A percentile compares a stretch with the other conserved stretches of the same genome.
phyloP scores from a whole-genome alignment of 768 basidiomycete species.

The Termitomyces sp. region DNA sequence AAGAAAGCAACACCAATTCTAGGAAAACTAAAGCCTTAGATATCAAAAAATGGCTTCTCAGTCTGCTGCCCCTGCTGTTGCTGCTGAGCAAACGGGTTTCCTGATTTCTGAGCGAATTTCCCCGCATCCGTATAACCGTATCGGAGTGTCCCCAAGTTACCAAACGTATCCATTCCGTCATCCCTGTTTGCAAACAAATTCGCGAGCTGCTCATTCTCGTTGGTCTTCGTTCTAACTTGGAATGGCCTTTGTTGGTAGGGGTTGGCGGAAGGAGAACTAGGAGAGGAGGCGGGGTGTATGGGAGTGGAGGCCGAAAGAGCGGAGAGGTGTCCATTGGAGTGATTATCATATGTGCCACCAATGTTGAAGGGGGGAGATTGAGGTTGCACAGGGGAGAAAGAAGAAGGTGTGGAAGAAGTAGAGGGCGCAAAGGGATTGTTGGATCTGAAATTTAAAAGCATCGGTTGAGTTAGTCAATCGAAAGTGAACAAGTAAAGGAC shows the following conservation, averaged over 20 bases:
- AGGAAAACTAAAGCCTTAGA: slow-evolving; percentile 29
- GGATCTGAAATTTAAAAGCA: slow-evolving; percentile 42
- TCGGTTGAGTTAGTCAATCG: slow-evolving; percentile 16
- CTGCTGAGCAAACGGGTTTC: slow-evolving; percentile 67
- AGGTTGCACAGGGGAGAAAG: slow-evolving; percentile 22
- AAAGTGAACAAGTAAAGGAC: slow-evolving; percentile 19
- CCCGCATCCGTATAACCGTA: slow-evolving; percentile 59
- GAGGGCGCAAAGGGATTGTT: slow-evolving; percentile 92
- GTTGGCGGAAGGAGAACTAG: slow-evolving; percentile 18
- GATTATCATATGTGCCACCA: slow-evolving; percentile 61
- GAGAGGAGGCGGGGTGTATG: slow-evolving; percentile 13
- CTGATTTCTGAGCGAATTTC: slow-evolving; percentile 40
- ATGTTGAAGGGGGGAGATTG: slow-evolving; percentile 60
- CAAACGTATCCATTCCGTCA: slow-evolving; percentile 94
- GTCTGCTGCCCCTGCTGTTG: slow-evolving; percentile 43
- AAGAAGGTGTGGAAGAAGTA: slow-evolving; percentile 27
- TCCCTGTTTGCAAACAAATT: slow-evolving; percentile 82
- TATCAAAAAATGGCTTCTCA: slow-evolving; percentile 80
- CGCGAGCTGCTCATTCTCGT: slow-evolving; percentile 76
- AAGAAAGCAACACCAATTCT: not conserved
- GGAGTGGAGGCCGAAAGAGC: slow-evolving; percentile 35
- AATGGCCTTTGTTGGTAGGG: slow-evolving; percentile 23
- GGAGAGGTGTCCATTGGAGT: slow-evolving; percentile 39
- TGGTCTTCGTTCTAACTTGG: slow-evolving; percentile 36
- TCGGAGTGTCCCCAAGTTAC: slow-evolving; percentile 78